These are phyloP conservation scores for Chlamydomonas sphaeroides DNA, from an alignment of 139 green algal species.

Conservation along the genomic window DNA sequence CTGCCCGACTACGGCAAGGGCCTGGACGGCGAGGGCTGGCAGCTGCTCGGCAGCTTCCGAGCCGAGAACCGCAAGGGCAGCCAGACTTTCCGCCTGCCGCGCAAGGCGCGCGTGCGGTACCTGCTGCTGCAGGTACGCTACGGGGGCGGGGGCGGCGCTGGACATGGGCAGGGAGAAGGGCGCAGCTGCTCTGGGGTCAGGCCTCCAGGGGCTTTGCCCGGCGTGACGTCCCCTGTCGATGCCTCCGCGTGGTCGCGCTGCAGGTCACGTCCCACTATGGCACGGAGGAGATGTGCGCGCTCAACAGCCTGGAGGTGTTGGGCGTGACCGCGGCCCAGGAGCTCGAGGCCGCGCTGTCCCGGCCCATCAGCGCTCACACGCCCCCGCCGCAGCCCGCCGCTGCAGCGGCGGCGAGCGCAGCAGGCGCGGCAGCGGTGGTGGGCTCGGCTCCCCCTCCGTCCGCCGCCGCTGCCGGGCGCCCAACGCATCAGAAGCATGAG, in stretches of 20 bases:
- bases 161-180: no score
- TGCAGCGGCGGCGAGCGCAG: not conserved
- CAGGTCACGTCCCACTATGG: constrained; percentile 76
- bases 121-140: constrained; percentile 70
- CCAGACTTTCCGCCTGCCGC: constrained; percentile 71
- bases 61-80: constrained; percentile 79
- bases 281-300: constrained; percentile 83
- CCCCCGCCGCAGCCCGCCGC: not conserved
- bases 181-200: no score
- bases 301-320: constrained; percentile 83
- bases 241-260: no score
- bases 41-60: constrained; percentile 78
- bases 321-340: constrained; percentile 86
- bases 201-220: no score
- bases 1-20: constrained; percentile 49
- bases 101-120: constrained; percentile 66
- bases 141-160: no score
- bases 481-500: not conserved
- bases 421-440: no score
- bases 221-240: constrained; percentile 77
- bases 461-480: not conserved
- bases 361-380: constrained; percentile 31
- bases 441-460: no score
- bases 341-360: constrained; percentile 77
- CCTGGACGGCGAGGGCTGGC: constrained; percentile 70